Conservation (phyloP, 2,329 filamentous ascomycete genomes). For the Arthrobotrys sphaeroides region DNA sequence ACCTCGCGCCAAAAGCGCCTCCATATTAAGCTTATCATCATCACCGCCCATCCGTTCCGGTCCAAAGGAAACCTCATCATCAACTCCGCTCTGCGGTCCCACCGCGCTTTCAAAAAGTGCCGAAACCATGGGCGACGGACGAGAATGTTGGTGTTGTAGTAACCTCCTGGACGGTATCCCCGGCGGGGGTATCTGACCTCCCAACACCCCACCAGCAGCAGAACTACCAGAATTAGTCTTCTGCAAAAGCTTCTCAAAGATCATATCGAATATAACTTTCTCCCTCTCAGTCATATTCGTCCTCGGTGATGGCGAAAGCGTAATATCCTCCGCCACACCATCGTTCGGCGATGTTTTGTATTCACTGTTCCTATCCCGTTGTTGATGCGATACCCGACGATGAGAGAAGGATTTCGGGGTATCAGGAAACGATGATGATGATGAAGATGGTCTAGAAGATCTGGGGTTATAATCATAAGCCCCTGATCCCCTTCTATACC, state of each 20-base stretch:
- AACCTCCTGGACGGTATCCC: conserved; percentile 6
- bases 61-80: conserved; percentile 55
- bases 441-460: no score
- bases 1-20: conserved; percentile 49
- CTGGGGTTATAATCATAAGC: no score
- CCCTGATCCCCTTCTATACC: no score
- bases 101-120: conserved; percentile 57
- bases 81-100: conserved; percentile 54
- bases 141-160: conserved; percentile 5
- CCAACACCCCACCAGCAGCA: no score
- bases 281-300: conserved; percentile 38
- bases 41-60: conserved; percentile 40
- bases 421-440: not conserved
- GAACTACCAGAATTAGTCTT: conserved; percentile 5
- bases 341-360: not conserved
- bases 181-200: no score
- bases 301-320: not conserved
- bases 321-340: conserved; percentile 22
- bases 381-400: not conserved
- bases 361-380: not conserved
- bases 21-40: conserved; percentile 51
- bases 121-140: conserved; percentile 44
- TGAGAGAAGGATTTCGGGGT: not conserved
- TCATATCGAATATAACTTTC: conserved; percentile 44
- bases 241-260: conserved; percentile 33